These are phyloP conservation scores for Penicillium sclerotiorum DNA, from an alignment of 2,329 filamentous ascomycete species.

Conservation along the genomic window DNA sequence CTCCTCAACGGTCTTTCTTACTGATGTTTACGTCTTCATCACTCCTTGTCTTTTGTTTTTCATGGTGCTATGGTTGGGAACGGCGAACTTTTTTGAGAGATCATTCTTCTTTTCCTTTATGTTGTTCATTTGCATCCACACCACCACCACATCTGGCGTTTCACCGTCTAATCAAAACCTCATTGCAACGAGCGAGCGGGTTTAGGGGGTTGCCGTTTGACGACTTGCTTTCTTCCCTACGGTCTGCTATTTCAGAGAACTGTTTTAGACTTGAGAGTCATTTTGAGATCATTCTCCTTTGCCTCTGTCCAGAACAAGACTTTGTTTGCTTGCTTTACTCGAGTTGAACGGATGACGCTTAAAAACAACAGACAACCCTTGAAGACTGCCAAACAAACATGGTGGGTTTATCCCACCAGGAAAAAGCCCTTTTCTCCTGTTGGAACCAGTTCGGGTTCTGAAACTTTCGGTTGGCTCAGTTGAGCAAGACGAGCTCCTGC, in stretches of 20 bases:
- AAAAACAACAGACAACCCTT: background rate
- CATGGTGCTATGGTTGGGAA: conserved; percentile 43
- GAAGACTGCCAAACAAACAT: background rate
- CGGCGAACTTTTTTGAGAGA: conserved; percentile 35
- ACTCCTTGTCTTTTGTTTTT: conserved; percentile 26
- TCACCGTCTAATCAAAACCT: conserved; percentile 24
- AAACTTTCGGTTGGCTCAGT: background rate
- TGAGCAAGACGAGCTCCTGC: background rate
- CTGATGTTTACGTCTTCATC: conserved; percentile 34
- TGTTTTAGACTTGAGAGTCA: background rate
- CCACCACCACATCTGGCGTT: conserved; percentile 21
- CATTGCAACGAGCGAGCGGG: background rate
- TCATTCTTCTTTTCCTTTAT: conserved; percentile 22
- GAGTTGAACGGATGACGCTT: background rate
- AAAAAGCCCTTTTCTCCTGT: background rate
- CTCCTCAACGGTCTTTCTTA: conserved; percentile 26
- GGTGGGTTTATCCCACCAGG: too few relatives aligned
- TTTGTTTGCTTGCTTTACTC: background rate
- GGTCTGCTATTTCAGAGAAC: background rate
- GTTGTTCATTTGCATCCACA: conserved; percentile 17
- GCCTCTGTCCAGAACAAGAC: background rate
- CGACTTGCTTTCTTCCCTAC: background rate
- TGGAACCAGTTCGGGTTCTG: background rate
- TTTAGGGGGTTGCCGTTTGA: background rate
- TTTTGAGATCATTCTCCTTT: background rate